phyloP scores from a whole-genome alignment of 2,329 filamentous ascomycete genomes.

The Orbilia oligospora region DNA sequence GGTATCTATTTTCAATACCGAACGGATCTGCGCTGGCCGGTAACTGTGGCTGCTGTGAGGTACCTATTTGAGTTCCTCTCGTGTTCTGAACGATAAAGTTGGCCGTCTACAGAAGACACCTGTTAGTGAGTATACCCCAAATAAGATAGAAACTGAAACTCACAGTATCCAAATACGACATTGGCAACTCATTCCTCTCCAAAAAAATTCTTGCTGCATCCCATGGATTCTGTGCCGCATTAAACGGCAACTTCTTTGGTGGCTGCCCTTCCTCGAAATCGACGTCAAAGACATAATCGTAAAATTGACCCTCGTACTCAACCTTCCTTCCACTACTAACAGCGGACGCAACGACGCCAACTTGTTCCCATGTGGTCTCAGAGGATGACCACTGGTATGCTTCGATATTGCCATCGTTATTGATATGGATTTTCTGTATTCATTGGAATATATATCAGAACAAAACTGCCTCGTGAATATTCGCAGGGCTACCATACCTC shows the following conservation, averaged over 20 bases:
- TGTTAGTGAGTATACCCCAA: conserved; percentile 1
- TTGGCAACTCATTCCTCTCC: conserved; percentile 86
- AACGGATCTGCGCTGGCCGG: conserved; percentile 76
- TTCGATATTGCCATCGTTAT: conserved; percentile 63
- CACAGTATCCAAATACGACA: conserved; percentile 86
- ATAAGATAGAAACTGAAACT: not conserved
- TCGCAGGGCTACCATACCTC: conserved; percentile 82
- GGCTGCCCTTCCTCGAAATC: conserved; percentile 96
- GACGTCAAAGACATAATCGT: conserved; percentile 96
- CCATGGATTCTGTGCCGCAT: conserved; percentile 91
- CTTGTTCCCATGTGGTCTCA: conserved; percentile 77
- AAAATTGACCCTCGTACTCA: conserved; percentile 85
- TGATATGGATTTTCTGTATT: conserved; percentile 78
- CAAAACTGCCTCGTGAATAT: not conserved
- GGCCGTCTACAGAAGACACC: conserved; percentile 70
- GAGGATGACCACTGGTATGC: conserved; percentile 63
- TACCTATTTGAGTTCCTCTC: conserved; percentile 85
- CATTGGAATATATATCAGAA: conserved; percentile 66
- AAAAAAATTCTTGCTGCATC: conserved; percentile 93
- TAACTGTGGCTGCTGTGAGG: conserved; percentile 68
- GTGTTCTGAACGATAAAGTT: conserved; percentile 94
- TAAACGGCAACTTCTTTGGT: conserved; percentile 92
- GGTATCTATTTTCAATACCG: conserved; percentile 83
- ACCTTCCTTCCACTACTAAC: conserved; percentile 86
- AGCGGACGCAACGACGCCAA: conserved; percentile 94